phyloP scores from a whole-genome alignment of 2,329 filamentous ascomycete species.

The Colletotrichum falcatum region DNA sequence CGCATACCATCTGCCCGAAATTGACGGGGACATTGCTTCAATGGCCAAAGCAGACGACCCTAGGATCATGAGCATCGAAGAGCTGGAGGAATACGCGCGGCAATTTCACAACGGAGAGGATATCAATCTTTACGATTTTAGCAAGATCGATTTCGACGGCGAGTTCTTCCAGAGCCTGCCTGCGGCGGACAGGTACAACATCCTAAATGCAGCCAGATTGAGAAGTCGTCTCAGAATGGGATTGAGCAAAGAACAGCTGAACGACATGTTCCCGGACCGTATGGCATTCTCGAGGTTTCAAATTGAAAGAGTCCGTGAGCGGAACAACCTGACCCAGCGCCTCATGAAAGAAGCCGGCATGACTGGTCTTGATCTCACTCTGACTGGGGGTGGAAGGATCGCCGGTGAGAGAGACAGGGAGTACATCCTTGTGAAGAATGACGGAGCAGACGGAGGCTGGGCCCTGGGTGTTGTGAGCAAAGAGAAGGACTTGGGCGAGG shows the following conservation, averaged over 20 bases:
- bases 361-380: constrained; percentile 79
- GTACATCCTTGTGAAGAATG: constrained; percentile 96
- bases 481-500: constrained; percentile 81
- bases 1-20: constrained; percentile 92
- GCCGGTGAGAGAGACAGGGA: constrained; percentile 90
- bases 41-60: constrained; percentile 95
- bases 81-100: constrained; percentile 91
- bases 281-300: constrained; percentile 98
- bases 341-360: constrained; percentile 96
- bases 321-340: constrained; percentile 93
- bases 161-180: constrained; percentile 95
- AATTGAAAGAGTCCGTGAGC: constrained; percentile 91
- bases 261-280: constrained; percentile 95
- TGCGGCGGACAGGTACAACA: constrained; percentile 93
- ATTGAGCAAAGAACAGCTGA: constrained; percentile 93
- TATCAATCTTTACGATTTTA: constrained; percentile 93
- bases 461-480: constrained; percentile 92
- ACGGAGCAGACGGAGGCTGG: constrained; percentile 95
- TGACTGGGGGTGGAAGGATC: constrained; percentile 71
- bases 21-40: constrained; percentile 81
- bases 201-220: constrained; percentile 91
- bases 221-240: constrained; percentile 94
- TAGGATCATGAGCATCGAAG: constrained; percentile 94
- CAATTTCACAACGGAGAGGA: constrained; percentile 95
- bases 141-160: constrained; percentile 97